Percentiles rank a stretch among this genome's conserved stretches.
These are phyloP conservation scores for Plasmodium inui DNA, from an alignment of 169 alveolate genomes.

Conservation along the genomic window DNA sequence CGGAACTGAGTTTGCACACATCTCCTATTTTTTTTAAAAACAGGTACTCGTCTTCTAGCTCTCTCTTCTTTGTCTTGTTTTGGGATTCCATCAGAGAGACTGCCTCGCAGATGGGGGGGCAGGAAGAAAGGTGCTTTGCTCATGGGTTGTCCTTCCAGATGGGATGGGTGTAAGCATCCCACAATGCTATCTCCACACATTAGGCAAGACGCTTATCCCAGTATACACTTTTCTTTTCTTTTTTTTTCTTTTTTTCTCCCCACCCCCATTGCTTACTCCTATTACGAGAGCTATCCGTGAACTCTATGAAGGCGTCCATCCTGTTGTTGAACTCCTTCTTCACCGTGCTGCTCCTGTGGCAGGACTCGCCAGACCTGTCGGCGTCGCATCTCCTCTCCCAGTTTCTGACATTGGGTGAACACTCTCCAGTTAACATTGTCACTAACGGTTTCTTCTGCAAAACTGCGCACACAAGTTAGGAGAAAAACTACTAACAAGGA, in stretches of 20 bases:
- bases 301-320: slow-evolving; percentile 58
- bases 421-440: slow-evolving; percentile 14
- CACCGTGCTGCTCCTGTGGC: not conserved
- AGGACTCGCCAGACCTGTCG: not conserved
- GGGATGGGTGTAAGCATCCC: not conserved
- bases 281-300: slow-evolving; percentile 23
- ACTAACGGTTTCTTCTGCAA: not conserved
- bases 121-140: not conserved
- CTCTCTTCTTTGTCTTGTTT: slow-evolving; percentile 46
- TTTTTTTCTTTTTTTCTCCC: not conserved
- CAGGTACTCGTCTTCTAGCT: slow-evolving; percentile 23
- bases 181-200: not conserved
- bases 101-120: not conserved
- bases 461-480: not conserved
- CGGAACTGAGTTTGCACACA: slow-evolving; percentile 64
- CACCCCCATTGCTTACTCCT: slow-evolving; percentile 12
- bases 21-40: slow-evolving; percentile 62
- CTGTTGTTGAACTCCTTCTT: slow-evolving; percentile 21
- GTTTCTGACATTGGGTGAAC: not conserved
- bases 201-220: not conserved
- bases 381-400: not conserved
- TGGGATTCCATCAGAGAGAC: slow-evolving; percentile 55
- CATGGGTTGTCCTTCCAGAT: not conserved
- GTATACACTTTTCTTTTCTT: not conserved
- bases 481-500: not conserved